Conservation (phyloP, 495 filamentous ascomycete genomes). For the Talaromyces thailandensis region DNA sequence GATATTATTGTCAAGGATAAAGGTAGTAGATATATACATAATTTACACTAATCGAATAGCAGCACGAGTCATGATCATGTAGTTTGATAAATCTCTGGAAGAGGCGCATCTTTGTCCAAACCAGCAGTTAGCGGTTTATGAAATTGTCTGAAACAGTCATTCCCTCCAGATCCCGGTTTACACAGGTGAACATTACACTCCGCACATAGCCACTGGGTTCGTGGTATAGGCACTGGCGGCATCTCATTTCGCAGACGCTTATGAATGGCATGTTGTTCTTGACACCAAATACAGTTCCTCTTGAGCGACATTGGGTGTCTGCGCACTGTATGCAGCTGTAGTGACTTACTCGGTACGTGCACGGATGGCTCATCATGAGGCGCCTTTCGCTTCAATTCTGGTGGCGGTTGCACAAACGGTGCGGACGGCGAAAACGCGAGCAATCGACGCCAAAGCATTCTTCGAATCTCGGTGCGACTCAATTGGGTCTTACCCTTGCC, state of each 20-base stretch:
- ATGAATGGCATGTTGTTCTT: background rate
- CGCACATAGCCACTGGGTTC: background rate
- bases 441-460: background rate
- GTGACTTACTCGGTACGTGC: background rate
- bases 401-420: background rate
- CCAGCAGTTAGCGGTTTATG: background rate
- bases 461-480: background rate
- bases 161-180: background rate
- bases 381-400: background rate
- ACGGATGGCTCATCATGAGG: background rate
- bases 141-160: background rate
- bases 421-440: background rate
- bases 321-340: background rate
- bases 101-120: background rate
- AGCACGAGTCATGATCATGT: background rate
- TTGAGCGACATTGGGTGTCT: background rate
- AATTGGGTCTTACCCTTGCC: background rate
- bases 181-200: background rate
- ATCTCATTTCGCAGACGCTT: background rate
- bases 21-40: background rate
- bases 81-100: background rate
- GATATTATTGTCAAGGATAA: background rate
- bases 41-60: background rate
- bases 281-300: background rate
- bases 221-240: background rate